A percentile compares a stretch with the other conserved stretches of the same genome.
phyloP scores from a whole-genome alignment of 768 basidiomycete species.

The Boletellus ananas region DNA sequence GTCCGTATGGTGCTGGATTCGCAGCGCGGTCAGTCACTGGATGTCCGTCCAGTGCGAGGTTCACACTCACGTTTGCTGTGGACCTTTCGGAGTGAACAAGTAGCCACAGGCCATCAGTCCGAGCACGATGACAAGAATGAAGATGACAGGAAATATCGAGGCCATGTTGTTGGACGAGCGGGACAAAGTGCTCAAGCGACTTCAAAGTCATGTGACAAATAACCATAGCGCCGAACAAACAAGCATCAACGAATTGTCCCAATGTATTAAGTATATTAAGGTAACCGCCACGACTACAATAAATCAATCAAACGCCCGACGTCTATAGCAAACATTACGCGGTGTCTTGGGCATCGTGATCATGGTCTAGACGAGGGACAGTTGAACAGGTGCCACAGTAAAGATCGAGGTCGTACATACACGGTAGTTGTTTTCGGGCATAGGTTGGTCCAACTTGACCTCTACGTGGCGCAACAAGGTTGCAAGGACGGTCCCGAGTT shows the following conservation, averaged over 20 bases:
- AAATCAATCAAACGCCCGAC: constrained; percentile 51
- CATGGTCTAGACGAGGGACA: constrained; percentile 64
- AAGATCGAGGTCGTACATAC: constrained; percentile 43
- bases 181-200: not conserved
- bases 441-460: constrained; percentile 52
- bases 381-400: constrained; percentile 6
- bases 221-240: not conserved
- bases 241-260: not conserved
- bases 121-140: constrained; percentile 61
- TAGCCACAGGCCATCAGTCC: constrained; percentile 63
- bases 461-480: constrained; percentile 77
- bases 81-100: constrained; percentile 78
- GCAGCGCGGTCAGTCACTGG: not conserved
- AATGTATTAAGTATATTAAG: constrained; percentile 1
- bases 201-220: constrained; percentile 8
- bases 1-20: constrained; percentile 74
- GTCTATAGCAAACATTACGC: constrained; percentile 60
- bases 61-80: constrained; percentile 77
- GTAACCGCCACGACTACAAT: constrained; percentile 1
- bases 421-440: constrained; percentile 88
- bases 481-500: constrained; percentile 79
- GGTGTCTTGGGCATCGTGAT: constrained; percentile 83
- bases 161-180: constrained; percentile 47
- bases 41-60: not conserved
- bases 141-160: constrained; percentile 63